Percentiles rank a stretch among this genome's conserved stretches.
These are phyloP conservation scores for Pleurozium schreberi DNA, from an alignment of 225 moss, liverwort and hornwort genomes.

Conservation along the genomic window DNA sequence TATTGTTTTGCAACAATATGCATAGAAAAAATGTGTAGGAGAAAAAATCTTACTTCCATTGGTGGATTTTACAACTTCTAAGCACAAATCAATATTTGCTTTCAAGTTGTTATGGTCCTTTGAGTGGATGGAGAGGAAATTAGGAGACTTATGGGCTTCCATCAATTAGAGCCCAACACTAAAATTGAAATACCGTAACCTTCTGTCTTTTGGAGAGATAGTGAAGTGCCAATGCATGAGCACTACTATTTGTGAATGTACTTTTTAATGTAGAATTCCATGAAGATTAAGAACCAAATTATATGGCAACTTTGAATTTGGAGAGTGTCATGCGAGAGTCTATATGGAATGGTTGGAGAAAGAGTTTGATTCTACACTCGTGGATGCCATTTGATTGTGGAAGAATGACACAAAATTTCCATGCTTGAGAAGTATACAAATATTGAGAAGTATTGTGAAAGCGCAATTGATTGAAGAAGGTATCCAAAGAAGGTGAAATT, in stretches of 20 bases:
- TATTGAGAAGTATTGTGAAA: too few species aligned
- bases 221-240: not conserved
- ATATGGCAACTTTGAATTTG: not conserved
- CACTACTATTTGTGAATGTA: not conserved
- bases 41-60: not conserved
- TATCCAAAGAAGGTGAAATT: too few species aligned
- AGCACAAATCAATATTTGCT: too few species aligned
- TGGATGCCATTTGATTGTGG: accelerated
- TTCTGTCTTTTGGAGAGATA: not conserved
- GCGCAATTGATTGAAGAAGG: too few species aligned
- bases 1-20: accelerated
- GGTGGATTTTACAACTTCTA: too few species aligned
- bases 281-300: not conserved
- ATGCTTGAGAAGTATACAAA: too few species aligned
- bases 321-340: not conserved
- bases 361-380: not conserved
- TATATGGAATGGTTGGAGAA: not conserved
- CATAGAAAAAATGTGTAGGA: not conserved
- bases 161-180: accelerated
- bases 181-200: not conserved
- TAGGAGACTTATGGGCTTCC: not conserved
- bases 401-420: not conserved
- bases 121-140: not conserved
- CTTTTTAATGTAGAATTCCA: accelerated
- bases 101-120: not conserved